Base-by-base conservation (phyloP, 208 protist genomes). In the Crithidia thermophila region DNA sequence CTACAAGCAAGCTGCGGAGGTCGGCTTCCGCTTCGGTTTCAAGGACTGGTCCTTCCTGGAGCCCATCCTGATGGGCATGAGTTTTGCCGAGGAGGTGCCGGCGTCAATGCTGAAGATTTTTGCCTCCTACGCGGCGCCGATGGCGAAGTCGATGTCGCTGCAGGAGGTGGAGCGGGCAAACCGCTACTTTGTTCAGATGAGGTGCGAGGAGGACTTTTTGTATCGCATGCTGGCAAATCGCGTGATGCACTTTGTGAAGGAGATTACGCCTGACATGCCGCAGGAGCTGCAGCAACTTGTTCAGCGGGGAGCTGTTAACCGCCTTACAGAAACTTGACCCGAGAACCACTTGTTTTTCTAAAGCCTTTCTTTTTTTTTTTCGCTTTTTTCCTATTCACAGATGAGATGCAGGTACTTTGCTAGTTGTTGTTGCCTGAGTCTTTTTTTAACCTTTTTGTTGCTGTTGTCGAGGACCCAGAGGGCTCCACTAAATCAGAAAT, bases 241-340 rank as follows among this genome's bases (percentile, higher is more conserved):
- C 36, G 81, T 93, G 34, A 71, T 88, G 64, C 82, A 94, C 36
- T 96, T 96, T 77, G 88, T 96, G 31, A 96, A 96, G 68, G 88
- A 96, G 60, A 78, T 94, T n/a, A 96, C 88, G 9, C 75, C 91
- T 8, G 91, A 96, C 25, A 87, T 93, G 79, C 88, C 91, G 28
- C 79, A 94, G 43, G 91, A 96, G 27, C 69, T 96, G 33, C 86
- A 91, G 59, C 62, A 86, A 13, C 72, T 96, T 14, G 61, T 96
- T 14, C 86, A 96, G 52, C 79, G 88, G 20, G 85, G 88, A 39
- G 82, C 91, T 7, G 80, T 93, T 21, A 81, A 71, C 21, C 55
- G 50, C 18, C 47, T 67, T 43, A 67, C 52, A 21, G 16, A 65
- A 14, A 39, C 45, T 3, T 40, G 56, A 61, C 1, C 36, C 13